Percentiles rank a stretch among this genome's conserved stretches.
These are phyloP conservation scores for Fistulifera solaris DNA, from an alignment of 108 stramenopile genomes.

Conservation along the genomic window DNA sequence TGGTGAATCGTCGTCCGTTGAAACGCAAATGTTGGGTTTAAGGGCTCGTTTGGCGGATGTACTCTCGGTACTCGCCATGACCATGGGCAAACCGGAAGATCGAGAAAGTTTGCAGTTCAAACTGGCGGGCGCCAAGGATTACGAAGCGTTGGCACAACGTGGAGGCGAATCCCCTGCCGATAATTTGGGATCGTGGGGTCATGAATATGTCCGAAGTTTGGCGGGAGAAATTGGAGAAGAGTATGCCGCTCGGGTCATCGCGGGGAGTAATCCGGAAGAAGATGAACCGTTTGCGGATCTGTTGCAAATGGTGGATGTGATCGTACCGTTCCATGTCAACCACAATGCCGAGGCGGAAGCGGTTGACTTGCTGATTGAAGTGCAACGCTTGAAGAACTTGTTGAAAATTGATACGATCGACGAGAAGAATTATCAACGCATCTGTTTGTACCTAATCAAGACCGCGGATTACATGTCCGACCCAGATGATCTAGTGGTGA, in stretches of 20 bases:
- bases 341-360: conserved; percentile 99
- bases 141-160: conserved; percentile 33
- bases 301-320: conserved; percentile 87
- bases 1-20: conserved; percentile 5
- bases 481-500: conserved; percentile 81
- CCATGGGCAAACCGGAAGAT: conserved; percentile 83
- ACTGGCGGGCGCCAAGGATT: conserved; percentile 74
- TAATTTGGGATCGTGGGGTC: conserved; percentile 94
- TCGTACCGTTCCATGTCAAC: conserved; percentile 94
- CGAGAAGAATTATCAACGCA: conserved; percentile 87
- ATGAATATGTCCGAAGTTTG: conserved; percentile 93
- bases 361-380: conserved; percentile 96
- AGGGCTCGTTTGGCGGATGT: conserved; percentile 88
- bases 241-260: conserved; percentile 78
- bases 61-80: conserved; percentile 96
- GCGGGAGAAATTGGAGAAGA: conserved; percentile 97
- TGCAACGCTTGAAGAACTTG: conserved; percentile 79
- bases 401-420: conserved; percentile 74
- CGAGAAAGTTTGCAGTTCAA: conserved; percentile 91
- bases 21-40: conserved; percentile 36
- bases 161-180: conserved; percentile 52
- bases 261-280: conserved; percentile 58
- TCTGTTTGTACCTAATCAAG: conserved; percentile 96
- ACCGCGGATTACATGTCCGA: conserved; percentile 92
- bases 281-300: conserved; percentile 75